Evolutionary conservation across 305 asterid genomes (phyloP), one percentile per base, ranked within the genome.

Genomic region (Stenogyne calaminthoides): DNA sequence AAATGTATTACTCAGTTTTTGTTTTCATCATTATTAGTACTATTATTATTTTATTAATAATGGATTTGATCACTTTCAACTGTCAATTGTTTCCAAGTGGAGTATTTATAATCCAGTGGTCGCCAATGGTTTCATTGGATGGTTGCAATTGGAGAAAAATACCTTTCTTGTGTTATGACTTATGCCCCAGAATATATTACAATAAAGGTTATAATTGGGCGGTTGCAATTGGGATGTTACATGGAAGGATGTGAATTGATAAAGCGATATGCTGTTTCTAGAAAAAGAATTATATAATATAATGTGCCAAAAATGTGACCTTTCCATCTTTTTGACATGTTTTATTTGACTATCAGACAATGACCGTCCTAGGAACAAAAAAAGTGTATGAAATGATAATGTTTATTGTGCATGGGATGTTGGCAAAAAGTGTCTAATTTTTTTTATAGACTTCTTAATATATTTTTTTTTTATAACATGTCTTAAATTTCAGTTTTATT

Each of bases 11-110:
- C 29, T 16, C 11, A 37, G 3, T n/a, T 54, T n/a, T n/a, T 47
- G 55, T 47, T 15, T 49, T 15, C 56, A 15, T 49, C 10, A 49
- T 15, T 16, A 49, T 7, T 37, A 37, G 1, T 36, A 36, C n/a
- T n/a, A 29, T 4, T 25, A 55, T 7, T 20, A 15, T 1, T 67
- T n/a, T 67, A 10, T 20, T 46, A 66, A 70, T 64, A 64, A 32
- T 64, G 64, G 51, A 55, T 40, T 34, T n/a, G n/a, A n/a, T 66
- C 64, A 49, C 40, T 32, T 71, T 71, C 58, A 29, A 11, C 36
- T n/a, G 34, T 5, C 54, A 11, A 22, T 10, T 68, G 9, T 20
- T 22, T n/a, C 34, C 70, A 20, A 44, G 12, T 42, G 70, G 47
- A 51, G 46, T 27, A 47, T n/a, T n/a, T n/a, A n/a, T n/a, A n/a